Evolutionary conservation across 2,329 filamentous ascomycete genomes (phyloP).

Genomic region (Neopestalotiopsis sp.): DNA sequence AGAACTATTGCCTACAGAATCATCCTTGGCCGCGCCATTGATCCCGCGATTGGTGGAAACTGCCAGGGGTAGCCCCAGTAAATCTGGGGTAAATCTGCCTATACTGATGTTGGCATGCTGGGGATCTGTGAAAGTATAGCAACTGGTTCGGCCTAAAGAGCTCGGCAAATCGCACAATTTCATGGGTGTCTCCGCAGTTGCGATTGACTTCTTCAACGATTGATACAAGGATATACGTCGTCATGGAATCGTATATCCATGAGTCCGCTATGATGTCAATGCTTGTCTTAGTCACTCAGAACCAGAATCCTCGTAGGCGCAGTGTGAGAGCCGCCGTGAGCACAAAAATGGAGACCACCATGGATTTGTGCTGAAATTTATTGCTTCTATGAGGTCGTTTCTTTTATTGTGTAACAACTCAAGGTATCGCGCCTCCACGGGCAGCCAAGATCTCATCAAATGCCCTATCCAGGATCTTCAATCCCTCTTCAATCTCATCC

Average conservation of each 20-base stretch:
- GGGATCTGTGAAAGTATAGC: too few species aligned
- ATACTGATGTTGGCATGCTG: not conserved
- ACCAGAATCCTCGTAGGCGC: too few species aligned
- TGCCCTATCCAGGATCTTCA: conserved; percentile 56
- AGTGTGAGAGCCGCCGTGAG: too few species aligned
- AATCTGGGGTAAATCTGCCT: not conserved
- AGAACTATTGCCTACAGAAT: not conserved
- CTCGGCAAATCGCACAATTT: too few species aligned
- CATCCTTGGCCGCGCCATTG: not conserved
- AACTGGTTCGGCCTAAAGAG: not conserved
- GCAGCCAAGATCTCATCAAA: conserved; percentile 33
- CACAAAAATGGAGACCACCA: not conserved
- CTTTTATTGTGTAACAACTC: not conserved
- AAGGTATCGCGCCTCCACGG: not conserved
- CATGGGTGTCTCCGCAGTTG: too few species aligned
- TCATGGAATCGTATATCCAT: too few species aligned
- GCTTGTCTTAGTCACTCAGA: too few species aligned
- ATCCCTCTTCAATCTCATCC: conserved; percentile 49
- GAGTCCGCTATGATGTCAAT: too few species aligned
- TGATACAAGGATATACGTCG: too few species aligned
- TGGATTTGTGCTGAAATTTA: not conserved
- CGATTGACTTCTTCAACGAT: too few species aligned
- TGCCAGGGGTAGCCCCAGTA: not conserved
- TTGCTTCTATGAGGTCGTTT: not conserved
- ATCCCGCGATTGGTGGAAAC: not conserved